Conservation (phyloP, 345 rosid genomes). For the Populus pruinosa region DNA sequence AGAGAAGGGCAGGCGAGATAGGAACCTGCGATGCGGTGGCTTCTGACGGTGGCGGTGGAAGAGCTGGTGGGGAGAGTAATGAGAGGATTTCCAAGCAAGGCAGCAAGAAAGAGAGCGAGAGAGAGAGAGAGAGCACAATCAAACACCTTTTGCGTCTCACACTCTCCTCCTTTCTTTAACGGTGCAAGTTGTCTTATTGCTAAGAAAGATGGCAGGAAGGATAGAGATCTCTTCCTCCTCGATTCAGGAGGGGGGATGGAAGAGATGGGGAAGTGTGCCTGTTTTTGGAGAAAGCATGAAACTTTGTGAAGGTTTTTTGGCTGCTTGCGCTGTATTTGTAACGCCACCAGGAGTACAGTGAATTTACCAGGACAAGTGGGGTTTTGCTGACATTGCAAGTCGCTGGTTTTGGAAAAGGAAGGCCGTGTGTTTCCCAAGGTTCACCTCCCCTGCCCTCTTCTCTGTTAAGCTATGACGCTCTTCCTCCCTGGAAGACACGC, state of each 20-base stretch:
- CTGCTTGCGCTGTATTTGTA: background rate
- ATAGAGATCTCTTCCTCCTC: background rate
- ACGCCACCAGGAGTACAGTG: background rate
- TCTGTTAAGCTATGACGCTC: background rate
- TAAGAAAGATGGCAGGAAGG: background rate
- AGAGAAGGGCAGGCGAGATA: background rate
- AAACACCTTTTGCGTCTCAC: background rate
- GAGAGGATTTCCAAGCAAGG: background rate
- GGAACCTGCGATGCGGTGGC: background rate
- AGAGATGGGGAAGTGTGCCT: background rate
- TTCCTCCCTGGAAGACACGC: no score
- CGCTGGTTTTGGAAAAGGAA: slow-evolving; percentile 15
- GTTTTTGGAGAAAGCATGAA: background rate
- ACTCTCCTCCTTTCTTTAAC: background rate
- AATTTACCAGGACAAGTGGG: slow-evolving; percentile 6
- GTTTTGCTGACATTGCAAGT: slow-evolving; percentile 12
- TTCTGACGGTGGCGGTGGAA: background rate
- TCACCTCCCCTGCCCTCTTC: slow-evolving; percentile 10
- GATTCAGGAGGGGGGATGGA: no score
- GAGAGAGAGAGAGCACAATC: background rate
- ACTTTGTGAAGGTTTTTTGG: background rate
- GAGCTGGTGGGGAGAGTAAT: background rate
- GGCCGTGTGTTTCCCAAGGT: slow-evolving; percentile 13
- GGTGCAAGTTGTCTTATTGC: background rate
- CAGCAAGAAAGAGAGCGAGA: background rate